phyloP scores from a whole-genome alignment of 2,329 filamentous ascomycete species.

The Torrubiella hemipterigena region DNA sequence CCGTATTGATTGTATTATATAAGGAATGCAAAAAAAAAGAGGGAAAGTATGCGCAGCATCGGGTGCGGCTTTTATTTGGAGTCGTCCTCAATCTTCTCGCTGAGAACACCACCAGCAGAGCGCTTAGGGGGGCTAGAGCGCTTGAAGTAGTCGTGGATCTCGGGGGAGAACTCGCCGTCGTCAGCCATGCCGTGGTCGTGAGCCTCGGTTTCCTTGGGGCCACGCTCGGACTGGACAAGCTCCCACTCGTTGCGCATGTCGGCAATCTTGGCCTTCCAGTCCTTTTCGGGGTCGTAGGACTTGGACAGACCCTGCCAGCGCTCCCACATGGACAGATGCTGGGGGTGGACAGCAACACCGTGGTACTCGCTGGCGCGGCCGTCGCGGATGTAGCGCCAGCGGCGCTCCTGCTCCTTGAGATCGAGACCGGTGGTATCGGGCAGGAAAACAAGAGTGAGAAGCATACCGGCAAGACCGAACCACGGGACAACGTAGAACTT shows the following conservation, averaged over 20 bases:
- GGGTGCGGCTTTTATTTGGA: no score
- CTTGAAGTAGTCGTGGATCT: slow-evolving; percentile 44
- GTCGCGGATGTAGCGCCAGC: slow-evolving; percentile 76
- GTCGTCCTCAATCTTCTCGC: slow-evolving; percentile 18
- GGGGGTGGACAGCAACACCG: slow-evolving; percentile 81
- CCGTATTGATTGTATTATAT: no score
- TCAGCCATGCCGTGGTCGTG: slow-evolving; percentile 24
- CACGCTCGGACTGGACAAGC: slow-evolving; percentile 31
- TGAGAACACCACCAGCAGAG: slow-evolving; percentile 10
- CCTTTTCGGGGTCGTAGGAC: slow-evolving; percentile 68
- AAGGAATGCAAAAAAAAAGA: no score
- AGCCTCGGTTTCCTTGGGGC: slow-evolving; percentile 33
- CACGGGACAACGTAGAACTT: slow-evolving; percentile 92
- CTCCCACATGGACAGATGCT: slow-evolving; percentile 84
- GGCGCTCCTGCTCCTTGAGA: slow-evolving; percentile 91
- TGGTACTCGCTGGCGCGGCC: slow-evolving; percentile 77
- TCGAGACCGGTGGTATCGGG: slow-evolving; percentile 96
- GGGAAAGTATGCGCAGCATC: no score
- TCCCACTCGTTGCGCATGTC: slow-evolving; percentile 64
- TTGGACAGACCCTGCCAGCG: slow-evolving; percentile 66
- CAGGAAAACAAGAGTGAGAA: slow-evolving; percentile 75
- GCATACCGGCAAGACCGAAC: slow-evolving; percentile 81
- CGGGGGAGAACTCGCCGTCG: slow-evolving; percentile 37
- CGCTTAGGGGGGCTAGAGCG: slow-evolving; percentile 20
- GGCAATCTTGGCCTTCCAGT: slow-evolving; percentile 73